Evolutionary conservation across 2,329 filamentous ascomycete genomes (phyloP), one percentile per base, ranked within the genome.

Genomic region (Claviceps fusiformis): DNA sequence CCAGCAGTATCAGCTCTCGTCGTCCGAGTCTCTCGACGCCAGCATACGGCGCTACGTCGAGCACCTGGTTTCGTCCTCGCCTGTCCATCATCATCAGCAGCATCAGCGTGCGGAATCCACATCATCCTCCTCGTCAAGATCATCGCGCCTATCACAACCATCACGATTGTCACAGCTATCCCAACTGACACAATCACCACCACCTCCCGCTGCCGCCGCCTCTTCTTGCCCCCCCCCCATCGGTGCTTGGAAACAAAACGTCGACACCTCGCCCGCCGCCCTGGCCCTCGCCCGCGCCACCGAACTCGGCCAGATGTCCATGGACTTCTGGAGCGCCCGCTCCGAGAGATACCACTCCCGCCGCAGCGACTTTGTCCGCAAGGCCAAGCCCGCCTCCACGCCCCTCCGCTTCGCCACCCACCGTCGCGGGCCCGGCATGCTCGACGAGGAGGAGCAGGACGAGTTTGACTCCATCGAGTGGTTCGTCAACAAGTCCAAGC

Each of bases 261-360:
- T 67, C 9, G 66, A 72, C 50, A 57, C 71, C 15, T 65, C 67
- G 0, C 55, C 64, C 0, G 54, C 63, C 0, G 64, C 63, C 1
- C 64, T 72, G 6, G 67, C 68, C 1, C 59, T 56, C 4, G 65
- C 67, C 3, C 65, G 71, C 31, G 67, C 67, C 0, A 57, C 61
- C 10, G 71, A 73, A 60, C 64, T 73, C 0, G 67, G 64, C 6
- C 67, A 73, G 57, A 72, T 73, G 70, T 63, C 66, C 43, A 67
- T 69, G 50, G 71, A 73, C 61, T 73, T 73, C 59, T 73, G 70
- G 70, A 68, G 67, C 29, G 58, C 68, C 1, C 63, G 71, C 6
- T 62, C 68, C 5, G 52, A 59, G 13, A 62, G 70, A 15, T 73
- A 73, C 53, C 70, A 73, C 59, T 59, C 59, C 2, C 67, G 71